Evolutionary conservation across 140 eudicot genomes (phyloP).

Genomic region (Stevia rebaudiana): DNA sequence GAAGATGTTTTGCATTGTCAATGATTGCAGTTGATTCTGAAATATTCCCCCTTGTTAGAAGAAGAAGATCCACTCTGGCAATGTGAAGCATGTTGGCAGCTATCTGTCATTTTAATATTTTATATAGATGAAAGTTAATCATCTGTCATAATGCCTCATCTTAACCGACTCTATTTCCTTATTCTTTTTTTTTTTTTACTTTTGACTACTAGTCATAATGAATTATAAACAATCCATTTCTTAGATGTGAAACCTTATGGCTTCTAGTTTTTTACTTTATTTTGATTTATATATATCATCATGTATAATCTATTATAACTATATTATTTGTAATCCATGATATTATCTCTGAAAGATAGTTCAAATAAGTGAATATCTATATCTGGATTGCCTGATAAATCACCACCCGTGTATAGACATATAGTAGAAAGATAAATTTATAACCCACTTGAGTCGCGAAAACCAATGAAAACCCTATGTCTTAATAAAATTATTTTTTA

Average conservation of each 20-base stretch:
- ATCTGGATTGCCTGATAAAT: neutral
- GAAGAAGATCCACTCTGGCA: constrained; percentile 59
- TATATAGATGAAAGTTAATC: neutral
- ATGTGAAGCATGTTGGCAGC: constrained; percentile 72
- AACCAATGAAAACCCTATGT: no score
- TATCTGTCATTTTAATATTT: constrained; percentile 43
- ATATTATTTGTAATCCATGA: neutral
- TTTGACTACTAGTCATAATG: neutral
- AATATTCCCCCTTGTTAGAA: constrained; percentile 28
- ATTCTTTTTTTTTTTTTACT: neutral
- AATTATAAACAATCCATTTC: neutral
- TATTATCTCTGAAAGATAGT: neutral
- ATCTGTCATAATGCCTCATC: neutral
- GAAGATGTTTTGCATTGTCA: constrained; percentile 52
- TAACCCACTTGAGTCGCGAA: no score
- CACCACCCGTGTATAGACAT: no score
- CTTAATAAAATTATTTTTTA: no score
- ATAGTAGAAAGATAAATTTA: no score
- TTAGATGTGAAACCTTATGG: neutral
- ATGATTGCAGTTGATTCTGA: constrained; percentile 49
- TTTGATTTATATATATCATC: neutral
- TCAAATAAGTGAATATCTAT: neutral
- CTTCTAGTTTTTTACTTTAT: neutral
- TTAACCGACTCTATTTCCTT: neutral
- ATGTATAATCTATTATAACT: neutral